Base-by-base conservation (phyloP, 106 monocot genomes). In the Phalaenopsis aphrodite region DNA sequence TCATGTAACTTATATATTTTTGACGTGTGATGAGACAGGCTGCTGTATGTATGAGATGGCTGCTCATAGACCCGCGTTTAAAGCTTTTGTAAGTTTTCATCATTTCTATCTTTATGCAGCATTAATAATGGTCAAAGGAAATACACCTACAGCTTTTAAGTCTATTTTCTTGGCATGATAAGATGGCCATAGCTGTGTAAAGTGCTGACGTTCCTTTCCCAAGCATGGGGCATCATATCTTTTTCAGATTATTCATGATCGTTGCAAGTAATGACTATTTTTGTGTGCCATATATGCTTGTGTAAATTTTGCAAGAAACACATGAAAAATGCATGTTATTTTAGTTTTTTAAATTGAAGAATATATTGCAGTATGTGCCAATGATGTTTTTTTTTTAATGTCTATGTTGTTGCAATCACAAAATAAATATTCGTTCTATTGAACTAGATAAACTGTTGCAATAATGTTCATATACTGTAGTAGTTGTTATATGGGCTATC, bases 21-120 rank as follows among this genome's bases (percentile, higher is more conserved):
- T 48, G 1, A 48, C 10, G 48, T 9, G 10, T 9, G 48, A 9
- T 48, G 78, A 9, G 41, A 12, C 87, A 99, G 99, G 99, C 15
- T 99, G 99, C 78, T 99, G 99, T 76, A 87, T 99, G 89, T 99
- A 99, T 83, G 99, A 99, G 87, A 99, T 99, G 99, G 92, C 95
- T 85, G 99, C 99, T 78, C 93, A 99, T 87, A 89, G 95, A 57
- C 99, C 99, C 75, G 99, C 99, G 58, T 99, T 99, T 85, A 99
- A 99, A 85, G 99, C 99, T 78, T 99, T 99, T 87, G 99, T 99
- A 88, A 91, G 95, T 85, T 66, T 10, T 58, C 5, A 58, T 58
- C 57, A 19, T 5, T 58, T 58, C 18, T 19, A 58, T 7, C 57
- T 16, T 19, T n/a, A 58, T 58, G 16, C 57, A 58, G 2, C 19